Evolutionary conservation across 305 asterid genomes (phyloP).

Genomic region (Vinca major): DNA sequence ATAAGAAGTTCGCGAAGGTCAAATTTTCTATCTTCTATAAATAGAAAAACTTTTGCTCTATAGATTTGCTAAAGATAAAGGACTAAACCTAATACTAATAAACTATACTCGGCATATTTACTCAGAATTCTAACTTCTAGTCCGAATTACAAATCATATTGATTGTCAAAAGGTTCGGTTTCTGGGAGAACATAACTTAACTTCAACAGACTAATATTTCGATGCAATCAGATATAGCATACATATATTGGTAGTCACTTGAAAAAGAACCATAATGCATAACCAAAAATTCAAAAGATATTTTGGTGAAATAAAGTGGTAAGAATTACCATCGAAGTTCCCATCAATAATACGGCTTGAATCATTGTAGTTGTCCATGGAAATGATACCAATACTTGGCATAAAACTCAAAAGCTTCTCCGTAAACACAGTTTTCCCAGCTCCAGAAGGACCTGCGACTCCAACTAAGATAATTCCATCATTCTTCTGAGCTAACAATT

Average conservation of each 20-base stretch:
- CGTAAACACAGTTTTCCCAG: conserved; percentile 86
- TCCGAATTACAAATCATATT: no score
- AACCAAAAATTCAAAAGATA: not conserved
- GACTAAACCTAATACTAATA: no score
- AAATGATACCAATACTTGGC: conserved; percentile 81
- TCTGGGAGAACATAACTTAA: no score
- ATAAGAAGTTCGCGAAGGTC: no score
- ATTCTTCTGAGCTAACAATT: conserved; percentile 83
- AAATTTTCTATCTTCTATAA: no score
- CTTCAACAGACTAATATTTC: no score
- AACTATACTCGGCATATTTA: no score
- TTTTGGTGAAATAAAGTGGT: not conserved
- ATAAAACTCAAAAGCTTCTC: conserved; percentile 78
- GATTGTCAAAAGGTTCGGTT: no score
- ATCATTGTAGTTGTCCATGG: conserved; percentile 94
- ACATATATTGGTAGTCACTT: not conserved
- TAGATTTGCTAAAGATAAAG: no score
- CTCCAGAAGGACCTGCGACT: conserved; percentile 97
- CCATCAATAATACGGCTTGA: conserved; percentile 85
- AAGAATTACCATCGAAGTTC: conserved; percentile 69
- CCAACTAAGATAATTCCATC: conserved; percentile 81
- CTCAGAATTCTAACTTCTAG: no score
- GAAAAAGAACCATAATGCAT: not conserved
- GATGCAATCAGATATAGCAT: not conserved
- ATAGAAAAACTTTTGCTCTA: no score